Evolutionary conservation across 768 basidiomycete genomes (phyloP).

Genomic region (Cantharellus anzutake): DNA sequence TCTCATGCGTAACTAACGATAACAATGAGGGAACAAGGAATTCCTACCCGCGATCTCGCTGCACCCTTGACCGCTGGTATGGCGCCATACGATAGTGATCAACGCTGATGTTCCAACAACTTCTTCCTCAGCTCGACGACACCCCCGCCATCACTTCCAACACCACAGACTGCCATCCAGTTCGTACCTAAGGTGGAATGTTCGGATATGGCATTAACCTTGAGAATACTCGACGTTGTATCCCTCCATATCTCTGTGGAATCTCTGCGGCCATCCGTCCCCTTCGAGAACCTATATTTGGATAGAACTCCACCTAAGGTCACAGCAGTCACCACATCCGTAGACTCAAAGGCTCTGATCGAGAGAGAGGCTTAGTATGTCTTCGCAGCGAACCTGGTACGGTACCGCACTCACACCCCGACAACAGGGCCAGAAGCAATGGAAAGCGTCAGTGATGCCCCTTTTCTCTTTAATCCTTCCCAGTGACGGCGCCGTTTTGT

Average conservation of each 20-base stretch:
- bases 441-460: conserved; percentile 22
- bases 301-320: background rate
- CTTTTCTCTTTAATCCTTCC: conserved; percentile 41
- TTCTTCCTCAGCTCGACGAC: background rate
- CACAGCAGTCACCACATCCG: background rate
- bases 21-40: too few species aligned
- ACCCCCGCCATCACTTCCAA: background rate
- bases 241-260: background rate
- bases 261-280: background rate
- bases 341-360: background rate
- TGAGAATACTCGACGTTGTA: background rate
- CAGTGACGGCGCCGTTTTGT: conserved; percentile 24
- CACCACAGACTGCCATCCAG: background rate
- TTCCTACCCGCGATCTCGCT: too few species aligned
- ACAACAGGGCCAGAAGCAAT: conserved; percentile 60
- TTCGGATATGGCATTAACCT: background rate
- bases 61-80: too few species aligned
- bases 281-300: background rate
- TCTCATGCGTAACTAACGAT: too few species aligned
- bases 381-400: background rate
- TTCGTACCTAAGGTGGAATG: background rate
- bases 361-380: background rate
- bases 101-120: too few species aligned
- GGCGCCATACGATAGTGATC: too few species aligned
- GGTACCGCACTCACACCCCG: conserved; percentile 29